phyloP scores from a whole-genome alignment of 2,329 filamentous ascomycete species.

The Lachnellula hyalina region DNA sequence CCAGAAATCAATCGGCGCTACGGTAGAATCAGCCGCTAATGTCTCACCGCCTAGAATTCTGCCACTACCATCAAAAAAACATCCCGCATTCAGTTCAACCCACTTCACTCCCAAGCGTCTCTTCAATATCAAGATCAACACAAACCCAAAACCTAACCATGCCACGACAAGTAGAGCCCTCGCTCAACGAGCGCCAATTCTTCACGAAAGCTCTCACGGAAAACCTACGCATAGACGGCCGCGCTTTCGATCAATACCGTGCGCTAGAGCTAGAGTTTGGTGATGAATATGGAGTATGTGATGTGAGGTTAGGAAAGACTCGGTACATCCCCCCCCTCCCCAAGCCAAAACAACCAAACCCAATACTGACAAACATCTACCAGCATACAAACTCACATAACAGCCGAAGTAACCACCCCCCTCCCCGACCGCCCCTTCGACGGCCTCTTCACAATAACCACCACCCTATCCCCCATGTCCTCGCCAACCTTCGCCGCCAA shows the following conservation, averaged over 20 bases:
- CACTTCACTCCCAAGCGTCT: too few relatives aligned
- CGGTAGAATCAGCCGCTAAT: too few relatives aligned
- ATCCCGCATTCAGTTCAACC: not conserved
- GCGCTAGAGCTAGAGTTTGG: slow-evolving; percentile 75
- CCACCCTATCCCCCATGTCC: slow-evolving; percentile 88
- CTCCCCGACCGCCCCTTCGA: slow-evolving; percentile 88
- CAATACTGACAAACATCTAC: not conserved
- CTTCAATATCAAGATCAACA: too few relatives aligned
- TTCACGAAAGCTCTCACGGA: slow-evolving; percentile 77
- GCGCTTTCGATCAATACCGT: slow-evolving; percentile 74
- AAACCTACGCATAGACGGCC: slow-evolving; percentile 77
- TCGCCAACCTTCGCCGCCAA: slow-evolving; percentile 82
- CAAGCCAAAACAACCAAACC: not conserved
- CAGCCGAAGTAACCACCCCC: slow-evolving; percentile 81
- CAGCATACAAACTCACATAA: slow-evolving; percentile 79
- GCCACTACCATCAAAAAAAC: not conserved
- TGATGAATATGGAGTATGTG: slow-evolving; percentile 84
- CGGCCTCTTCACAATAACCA: slow-evolving; percentile 86
- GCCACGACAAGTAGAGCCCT: slow-evolving; percentile 90
- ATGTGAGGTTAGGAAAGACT: slow-evolving; percentile 85
- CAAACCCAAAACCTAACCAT: slow-evolving; percentile 41
- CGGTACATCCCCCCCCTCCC: slow-evolving; percentile 48
- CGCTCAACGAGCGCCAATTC: slow-evolving; percentile 82
- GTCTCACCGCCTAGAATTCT: not conserved
- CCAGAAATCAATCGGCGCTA: too few relatives aligned